Conservation (phyloP, 2,329 filamentous ascomycete genomes). For the Aspergillus thermomutatus region DNA sequence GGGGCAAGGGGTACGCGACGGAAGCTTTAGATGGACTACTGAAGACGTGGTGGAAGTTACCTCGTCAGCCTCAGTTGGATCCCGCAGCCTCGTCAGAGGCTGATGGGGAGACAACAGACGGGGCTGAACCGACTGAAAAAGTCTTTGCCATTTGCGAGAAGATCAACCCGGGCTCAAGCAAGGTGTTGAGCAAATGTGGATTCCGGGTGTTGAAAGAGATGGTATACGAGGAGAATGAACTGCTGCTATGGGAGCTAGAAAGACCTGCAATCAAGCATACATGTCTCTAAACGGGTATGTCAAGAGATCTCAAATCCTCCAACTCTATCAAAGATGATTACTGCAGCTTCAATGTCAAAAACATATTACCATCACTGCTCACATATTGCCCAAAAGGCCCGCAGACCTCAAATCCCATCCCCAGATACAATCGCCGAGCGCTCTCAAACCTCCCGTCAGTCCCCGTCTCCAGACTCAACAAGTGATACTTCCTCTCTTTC, state of each 20-base stretch:
- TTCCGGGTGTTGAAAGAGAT: conserved; percentile 11
- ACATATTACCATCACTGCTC: neutral
- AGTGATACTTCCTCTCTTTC: neutral
- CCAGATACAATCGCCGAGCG: neutral
- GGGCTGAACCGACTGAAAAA: conserved; percentile 8
- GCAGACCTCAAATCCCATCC: neutral
- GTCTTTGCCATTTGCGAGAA: conserved; percentile 20
- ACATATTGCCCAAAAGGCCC: neutral
- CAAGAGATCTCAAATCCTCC: too few species aligned
- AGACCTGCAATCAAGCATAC: neutral
- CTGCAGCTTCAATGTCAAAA: neutral
- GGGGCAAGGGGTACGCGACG: conserved; percentile 27
- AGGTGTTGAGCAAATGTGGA: conserved; percentile 23
- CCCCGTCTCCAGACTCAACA: neutral
- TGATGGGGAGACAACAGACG: too few species aligned
- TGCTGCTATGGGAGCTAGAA: neutral
- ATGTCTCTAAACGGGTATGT: neutral
- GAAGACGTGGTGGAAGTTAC: conserved; percentile 24
- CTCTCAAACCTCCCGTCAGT: neutral
- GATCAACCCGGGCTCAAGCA: conserved; percentile 13
- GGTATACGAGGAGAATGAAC: conserved; percentile 7
- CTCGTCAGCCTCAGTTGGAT: neutral
- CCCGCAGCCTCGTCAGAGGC: too few species aligned
- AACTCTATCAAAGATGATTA: neutral
- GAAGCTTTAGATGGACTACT: conserved; percentile 22